phyloP scores from a whole-genome alignment of 176 grass and related monocot genomes.

The Ananas comosus region DNA sequence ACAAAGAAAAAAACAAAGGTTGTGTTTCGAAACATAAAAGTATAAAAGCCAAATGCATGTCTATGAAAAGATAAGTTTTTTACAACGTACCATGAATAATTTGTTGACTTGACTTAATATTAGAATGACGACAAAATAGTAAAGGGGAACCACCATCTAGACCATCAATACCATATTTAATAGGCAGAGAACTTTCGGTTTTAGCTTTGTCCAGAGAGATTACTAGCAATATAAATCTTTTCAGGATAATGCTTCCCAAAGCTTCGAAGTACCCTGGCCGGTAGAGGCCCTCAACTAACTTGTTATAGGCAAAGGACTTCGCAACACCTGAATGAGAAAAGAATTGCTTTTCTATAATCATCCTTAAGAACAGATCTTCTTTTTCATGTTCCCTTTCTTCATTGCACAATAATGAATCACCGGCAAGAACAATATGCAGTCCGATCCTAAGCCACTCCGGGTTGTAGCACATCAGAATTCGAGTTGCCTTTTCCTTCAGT shows the following conservation, averaged over 20 bases:
- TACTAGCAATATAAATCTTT: conserved; percentile 56
- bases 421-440: conserved; percentile 53
- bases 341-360: conserved; percentile 48
- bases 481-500: conserved; percentile 44
- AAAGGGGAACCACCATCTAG: conserved; percentile 52
- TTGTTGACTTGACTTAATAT: conserved; percentile 55
- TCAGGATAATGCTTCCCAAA: conserved; percentile 34
- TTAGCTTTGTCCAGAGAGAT: conserved; percentile 49
- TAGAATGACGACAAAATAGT: conserved; percentile 38
- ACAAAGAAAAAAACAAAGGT: conserved; percentile 4
- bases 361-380: conserved; percentile 44
- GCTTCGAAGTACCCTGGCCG: conserved; percentile 25
- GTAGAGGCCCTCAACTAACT: conserved; percentile 23
- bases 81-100: conserved; percentile 38
- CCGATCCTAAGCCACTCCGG: conserved; percentile 57
- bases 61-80: conserved; percentile 1
- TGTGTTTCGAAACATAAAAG: neutral
- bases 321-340: conserved; percentile 30
- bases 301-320: conserved; percentile 34
- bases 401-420: conserved; percentile 34
- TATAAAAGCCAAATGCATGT: conserved; percentile 1
- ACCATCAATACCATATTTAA: conserved; percentile 47
- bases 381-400: conserved; percentile 22
- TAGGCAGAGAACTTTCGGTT: conserved; percentile 36
- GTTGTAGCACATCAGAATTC: conserved; percentile 46